Base-by-base conservation (phyloP, 1,284 basidiomycete genomes). In the Naganishia sp. region DNA sequence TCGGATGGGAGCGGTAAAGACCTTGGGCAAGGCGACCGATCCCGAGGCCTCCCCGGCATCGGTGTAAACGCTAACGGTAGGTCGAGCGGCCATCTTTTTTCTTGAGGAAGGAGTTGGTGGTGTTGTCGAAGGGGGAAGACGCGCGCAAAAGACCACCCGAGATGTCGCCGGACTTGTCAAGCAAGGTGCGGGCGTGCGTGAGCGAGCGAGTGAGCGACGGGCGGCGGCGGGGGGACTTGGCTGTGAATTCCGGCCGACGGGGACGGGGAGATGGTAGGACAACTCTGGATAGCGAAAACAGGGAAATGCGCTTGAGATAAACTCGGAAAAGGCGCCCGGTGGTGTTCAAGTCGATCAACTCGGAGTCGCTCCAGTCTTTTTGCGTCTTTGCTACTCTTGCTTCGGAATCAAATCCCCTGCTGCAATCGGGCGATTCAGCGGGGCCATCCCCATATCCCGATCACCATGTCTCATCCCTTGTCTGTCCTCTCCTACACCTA, bases 1-100 rank as follows among this genome's bases (percentile, higher is more conserved):
- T 83, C 95, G 87, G 84, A 99, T 98, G 76, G 96, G 95, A 58
- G 94, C 96, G 77, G 93, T 94, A 80, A 99, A 86, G 80, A 99
- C 96, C 76, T 93, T 92, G 70, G 95, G 95, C 77, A 97, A 88
- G 69, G 94, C 90, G 70, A 96, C 87, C 67, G 94, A 95, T 81
- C 86, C 85, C 62, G 91, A 90, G 69, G 90, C 85, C 87, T 92
- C 91, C 82, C 90, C 90, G 69, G 87, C 82, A 76, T 85, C 81
- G 77, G 88, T 85, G 80, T 85, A 89, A 69, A 94, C 86, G 82
- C 86, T 86, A 75, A 94, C 90, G 79, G 90, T 93, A 72, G 92
- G 92, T 83, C 92, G 86, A 76, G 90, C 89, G 82, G 91, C 89
- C 91, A 93, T 93, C 82, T 73, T 80, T 65, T 56, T n/a, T 45